Conservation (phyloP, 345 rosid genomes). For the Hevea brasiliensis region DNA sequence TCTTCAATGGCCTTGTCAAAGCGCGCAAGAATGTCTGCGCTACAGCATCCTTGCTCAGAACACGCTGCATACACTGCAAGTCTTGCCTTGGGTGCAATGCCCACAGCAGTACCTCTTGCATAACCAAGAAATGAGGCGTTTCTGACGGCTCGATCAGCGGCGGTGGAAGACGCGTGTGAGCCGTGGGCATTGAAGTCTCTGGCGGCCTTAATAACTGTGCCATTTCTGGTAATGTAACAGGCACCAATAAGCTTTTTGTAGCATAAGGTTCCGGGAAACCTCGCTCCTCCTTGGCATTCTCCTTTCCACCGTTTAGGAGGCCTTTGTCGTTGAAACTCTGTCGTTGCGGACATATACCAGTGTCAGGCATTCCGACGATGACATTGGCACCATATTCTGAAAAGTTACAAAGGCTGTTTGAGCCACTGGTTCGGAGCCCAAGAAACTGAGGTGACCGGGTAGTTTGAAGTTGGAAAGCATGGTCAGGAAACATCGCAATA, state of each 20-base stretch:
- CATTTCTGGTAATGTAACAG: conserved; percentile 45
- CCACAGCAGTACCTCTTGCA: conserved; percentile 63
- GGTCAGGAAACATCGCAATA: conserved; percentile 49
- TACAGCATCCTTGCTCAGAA: conserved; percentile 55
- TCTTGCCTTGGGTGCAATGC: conserved; percentile 62
- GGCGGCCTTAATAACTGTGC: conserved; percentile 44
- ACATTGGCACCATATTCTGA: conserved; percentile 55
- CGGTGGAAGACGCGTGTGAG: conserved; percentile 69
- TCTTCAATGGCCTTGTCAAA: conserved; percentile 60
- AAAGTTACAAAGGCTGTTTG: conserved; percentile 8
- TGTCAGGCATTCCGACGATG: conserved; percentile 67
- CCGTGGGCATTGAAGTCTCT: conserved; percentile 72
- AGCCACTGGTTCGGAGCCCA: conserved; percentile 35
- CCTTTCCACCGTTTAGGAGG: conserved; percentile 57
- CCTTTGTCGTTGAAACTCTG: conserved; percentile 52
- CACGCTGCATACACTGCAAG: conserved; percentile 63
- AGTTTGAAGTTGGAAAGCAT: conserved; percentile 54
- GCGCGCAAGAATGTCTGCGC: conserved; percentile 58
- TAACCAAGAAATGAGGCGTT: conserved; percentile 58
- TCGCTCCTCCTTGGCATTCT: conserved; percentile 55
- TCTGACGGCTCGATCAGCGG: conserved; percentile 64
- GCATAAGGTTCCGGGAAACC: conserved; percentile 44
- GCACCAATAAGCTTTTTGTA: conserved; percentile 68
- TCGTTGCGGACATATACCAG: conserved; percentile 65
- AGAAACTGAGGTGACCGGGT: conserved; percentile 66